Conservation (phyloP, 2,329 filamentous ascomycete species). For the Diaporthe sp. region DNA sequence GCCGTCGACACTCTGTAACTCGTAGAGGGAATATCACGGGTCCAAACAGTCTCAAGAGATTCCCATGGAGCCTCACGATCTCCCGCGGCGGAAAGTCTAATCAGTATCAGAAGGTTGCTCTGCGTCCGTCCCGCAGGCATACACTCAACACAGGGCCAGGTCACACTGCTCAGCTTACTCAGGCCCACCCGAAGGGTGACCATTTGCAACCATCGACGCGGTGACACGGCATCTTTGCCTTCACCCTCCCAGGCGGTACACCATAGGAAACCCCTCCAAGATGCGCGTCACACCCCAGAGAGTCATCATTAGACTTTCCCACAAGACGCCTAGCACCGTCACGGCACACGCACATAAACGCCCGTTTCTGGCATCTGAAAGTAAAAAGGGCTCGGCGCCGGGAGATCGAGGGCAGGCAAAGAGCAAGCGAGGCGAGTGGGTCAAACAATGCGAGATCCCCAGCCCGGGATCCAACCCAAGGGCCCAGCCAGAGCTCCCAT, state of each 20-base stretch:
- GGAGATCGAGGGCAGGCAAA: conserved; percentile 9
- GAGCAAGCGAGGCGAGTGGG: conserved; percentile 21
- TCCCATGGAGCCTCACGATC: conserved; percentile 2
- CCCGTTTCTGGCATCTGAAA: conserved; percentile 27
- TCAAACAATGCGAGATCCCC: conserved; percentile 29
- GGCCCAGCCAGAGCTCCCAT: conserved; percentile 6
- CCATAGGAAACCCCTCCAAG: neutral
- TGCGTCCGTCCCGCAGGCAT: neutral
- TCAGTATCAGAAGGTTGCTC: conserved; percentile 6
- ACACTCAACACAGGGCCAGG: conserved; percentile 1
- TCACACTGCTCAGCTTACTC: conserved; percentile 27
- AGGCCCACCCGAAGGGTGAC: conserved; percentile 27
- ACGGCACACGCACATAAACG: neutral
- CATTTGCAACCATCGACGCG: neutral
- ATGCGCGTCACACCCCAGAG: conserved; percentile 11
- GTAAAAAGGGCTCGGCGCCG: conserved; percentile 1
- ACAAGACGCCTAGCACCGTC: neutral
- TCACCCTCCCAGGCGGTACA: neutral
- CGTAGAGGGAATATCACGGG: neutral
- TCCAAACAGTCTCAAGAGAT: neutral
- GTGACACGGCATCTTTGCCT: conserved; percentile 17
- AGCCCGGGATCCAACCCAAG: conserved; percentile 10
- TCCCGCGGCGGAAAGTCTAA: conserved; percentile 29
- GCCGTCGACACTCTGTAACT: conserved; percentile 15
- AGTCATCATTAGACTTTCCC: conserved; percentile 7